These are phyloP conservation scores for Escallonia herrerae DNA, from an alignment of 129 eudicot species.

Conservation along the genomic window DNA sequence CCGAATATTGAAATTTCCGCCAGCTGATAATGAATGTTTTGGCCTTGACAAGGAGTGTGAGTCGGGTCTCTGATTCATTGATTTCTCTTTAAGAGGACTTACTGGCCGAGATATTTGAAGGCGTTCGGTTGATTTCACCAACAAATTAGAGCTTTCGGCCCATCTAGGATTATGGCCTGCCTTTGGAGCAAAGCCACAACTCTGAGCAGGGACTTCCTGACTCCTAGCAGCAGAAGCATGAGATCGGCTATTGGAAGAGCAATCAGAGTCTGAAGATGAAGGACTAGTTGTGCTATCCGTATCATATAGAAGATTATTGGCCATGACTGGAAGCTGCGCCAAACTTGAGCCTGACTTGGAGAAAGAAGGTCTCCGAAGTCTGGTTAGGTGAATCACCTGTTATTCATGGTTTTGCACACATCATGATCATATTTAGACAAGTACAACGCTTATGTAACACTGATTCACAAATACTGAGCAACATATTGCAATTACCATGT, in stretches of 20 bases:
- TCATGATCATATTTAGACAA: not conserved
- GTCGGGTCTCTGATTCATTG: conserved; percentile 31
- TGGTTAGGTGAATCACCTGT: conserved; percentile 63
- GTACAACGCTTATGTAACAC: no score
- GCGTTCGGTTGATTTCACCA: conserved; percentile 11
- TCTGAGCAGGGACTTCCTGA: conserved; percentile 3
- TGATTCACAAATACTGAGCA: no score
- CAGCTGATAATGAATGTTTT: conserved; percentile 19
- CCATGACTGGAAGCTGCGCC: conserved; percentile 45
- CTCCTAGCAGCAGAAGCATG: conserved; percentile 10
- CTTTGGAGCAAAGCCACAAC: conserved; percentile 1
- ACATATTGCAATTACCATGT: no score
- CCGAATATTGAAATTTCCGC: conserved; percentile 25
- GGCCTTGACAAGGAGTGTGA: conserved; percentile 16
- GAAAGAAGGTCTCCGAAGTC: conserved; percentile 59
- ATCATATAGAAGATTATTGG: conserved; percentile 62
- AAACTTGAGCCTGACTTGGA: conserved; percentile 28
- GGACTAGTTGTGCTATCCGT: conserved; percentile 78
- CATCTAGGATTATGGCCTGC: conserved; percentile 17
- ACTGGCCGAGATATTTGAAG: conserved; percentile 11
- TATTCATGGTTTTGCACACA: not conserved
- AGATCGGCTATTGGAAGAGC: conserved; percentile 15
- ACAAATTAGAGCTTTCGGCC: not conserved
- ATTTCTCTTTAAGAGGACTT: conserved; percentile 50
- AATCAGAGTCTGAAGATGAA: conserved; percentile 78